These are phyloP conservation scores for Spencermartinsiella europaea DNA, from an alignment of 805 yeast genomes.

Conservation along the genomic window DNA sequence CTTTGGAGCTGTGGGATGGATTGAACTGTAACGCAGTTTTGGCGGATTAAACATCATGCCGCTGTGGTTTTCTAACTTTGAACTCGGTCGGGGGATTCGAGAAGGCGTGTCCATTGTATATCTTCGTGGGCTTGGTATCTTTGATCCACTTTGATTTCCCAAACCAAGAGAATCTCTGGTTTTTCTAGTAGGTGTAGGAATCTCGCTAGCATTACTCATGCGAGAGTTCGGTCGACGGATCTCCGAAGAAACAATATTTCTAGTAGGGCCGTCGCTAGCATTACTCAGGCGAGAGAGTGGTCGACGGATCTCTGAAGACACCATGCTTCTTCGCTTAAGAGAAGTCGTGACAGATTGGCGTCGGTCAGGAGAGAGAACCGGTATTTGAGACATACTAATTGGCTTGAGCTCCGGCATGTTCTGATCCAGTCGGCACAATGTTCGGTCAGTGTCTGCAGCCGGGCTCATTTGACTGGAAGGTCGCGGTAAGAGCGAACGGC, in stretches of 20 bases:
- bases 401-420: not conserved
- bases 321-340: not conserved
- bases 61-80: not conserved
- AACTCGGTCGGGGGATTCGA: not conserved
- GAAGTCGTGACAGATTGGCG: not conserved
- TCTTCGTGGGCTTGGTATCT: not conserved
- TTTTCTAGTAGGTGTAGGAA: not conserved
- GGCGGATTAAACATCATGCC: not conserved
- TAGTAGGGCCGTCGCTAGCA: too few relatives aligned
- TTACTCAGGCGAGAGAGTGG: not conserved
- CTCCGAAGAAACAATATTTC: not conserved
- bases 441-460: not conserved
- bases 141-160: not conserved
- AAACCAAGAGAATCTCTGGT: not conserved
- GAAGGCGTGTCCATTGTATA: not conserved
- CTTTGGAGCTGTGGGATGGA: not conserved
- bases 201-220: not conserved
- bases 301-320: not conserved
- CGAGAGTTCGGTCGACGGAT: not conserved
- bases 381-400: slow-evolving; percentile 8
- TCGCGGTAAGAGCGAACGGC: not conserved
- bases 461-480: not conserved
- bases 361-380: slow-evolving; percentile 10
- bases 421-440: not conserved
- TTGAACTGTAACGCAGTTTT: not conserved